These are phyloP conservation scores for Detonula confervacea DNA, from an alignment of 352 stramenopile species.

Conservation along the genomic window DNA sequence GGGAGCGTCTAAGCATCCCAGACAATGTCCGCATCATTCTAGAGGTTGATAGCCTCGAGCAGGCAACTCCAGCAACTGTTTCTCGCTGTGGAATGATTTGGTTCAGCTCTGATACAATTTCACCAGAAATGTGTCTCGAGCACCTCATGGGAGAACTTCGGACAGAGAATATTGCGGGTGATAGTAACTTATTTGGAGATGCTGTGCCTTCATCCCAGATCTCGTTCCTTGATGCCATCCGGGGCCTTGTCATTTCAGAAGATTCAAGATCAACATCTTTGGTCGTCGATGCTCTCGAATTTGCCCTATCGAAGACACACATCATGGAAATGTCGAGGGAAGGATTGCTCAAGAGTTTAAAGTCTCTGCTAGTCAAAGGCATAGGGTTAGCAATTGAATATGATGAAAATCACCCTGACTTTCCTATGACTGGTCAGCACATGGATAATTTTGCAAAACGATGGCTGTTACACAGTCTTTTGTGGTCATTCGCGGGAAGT, in stretches of 20 bases:
- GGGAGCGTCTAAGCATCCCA: slow-evolving; percentile 97
- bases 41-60: slow-evolving; percentile 98
- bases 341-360: slow-evolving; percentile 95
- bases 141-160: slow-evolving; percentile 70
- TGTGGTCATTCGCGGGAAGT: slow-evolving; percentile 99
- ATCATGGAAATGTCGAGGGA: slow-evolving; percentile 96
- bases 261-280: slow-evolving; percentile 81
- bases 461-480: slow-evolving; percentile 97
- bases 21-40: slow-evolving; percentile 99
- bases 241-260: slow-evolving; percentile 72
- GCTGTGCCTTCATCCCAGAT: slow-evolving; percentile 76
- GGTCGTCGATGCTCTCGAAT: slow-evolving; percentile 92
- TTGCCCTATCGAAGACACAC: slow-evolving; percentile 90
- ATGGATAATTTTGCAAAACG: slow-evolving; percentile 95
- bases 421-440: slow-evolving; percentile 96
- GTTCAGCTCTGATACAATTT: slow-evolving; percentile 97
- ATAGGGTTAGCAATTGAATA: slow-evolving; percentile 96
- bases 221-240: slow-evolving; percentile 84
- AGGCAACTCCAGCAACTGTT: slow-evolving; percentile 99
- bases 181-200: slow-evolving; percentile 80
- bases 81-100: slow-evolving; percentile 99
- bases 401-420: slow-evolving; percentile 98
- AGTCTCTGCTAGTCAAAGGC: slow-evolving; percentile 93
- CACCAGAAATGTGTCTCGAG: slow-evolving; percentile 90
- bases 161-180: slow-evolving; percentile 60